Evolutionary conservation across 225 moss, liverwort and hornwort species (phyloP), one percentile per base, ranked within the genome.

Genomic region (Marchantia polymorpha): DNA sequence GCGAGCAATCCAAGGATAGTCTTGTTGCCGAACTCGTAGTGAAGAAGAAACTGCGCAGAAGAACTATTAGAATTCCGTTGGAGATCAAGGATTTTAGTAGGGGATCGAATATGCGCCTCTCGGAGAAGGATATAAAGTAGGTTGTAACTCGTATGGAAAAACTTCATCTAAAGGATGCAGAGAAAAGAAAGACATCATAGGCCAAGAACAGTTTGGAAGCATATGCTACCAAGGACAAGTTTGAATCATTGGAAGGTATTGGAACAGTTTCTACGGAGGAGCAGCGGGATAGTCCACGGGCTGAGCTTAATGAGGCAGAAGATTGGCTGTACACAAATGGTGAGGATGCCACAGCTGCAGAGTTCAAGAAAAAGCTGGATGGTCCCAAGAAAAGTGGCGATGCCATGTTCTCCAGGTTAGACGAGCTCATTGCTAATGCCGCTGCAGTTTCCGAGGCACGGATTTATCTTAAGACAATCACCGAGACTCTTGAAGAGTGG

Each of bases 291-390:
- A 87, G 86, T 77, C 86, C 95, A 53, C 85, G 79, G 77, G 86
- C 88, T 77, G 91, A 93, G 75, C 95, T 99, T 73, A 84, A 87
- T 56, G 93, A 99, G 95, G 95, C 88, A 82, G 95, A 99, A 89
- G 99, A 99, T 78, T 99, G 99, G 99, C 82, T 99, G 77, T 99
- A 99, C 84, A 91, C 89, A 86, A 95, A 99, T 77, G 97, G 93
- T 79, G 99, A 95, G 83, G 79, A 93, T 60, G 92, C 90, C 58
- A 86, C 78, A 81, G 93, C 89, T 51, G 80, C 89, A 67, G 92
- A 99, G 78, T 99, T 95, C 54, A 82, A 89, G 81, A 86, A 64
- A 76, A 93, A 92, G 81, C 69, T 93, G 65, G 89, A 84, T 25
- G 85, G 80, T 75, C 82, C 95, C 23, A 87, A 91, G 81, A 86